Base-by-base conservation (phyloP, 805 yeast genomes). In the Ogataea glucozyma region DNA sequence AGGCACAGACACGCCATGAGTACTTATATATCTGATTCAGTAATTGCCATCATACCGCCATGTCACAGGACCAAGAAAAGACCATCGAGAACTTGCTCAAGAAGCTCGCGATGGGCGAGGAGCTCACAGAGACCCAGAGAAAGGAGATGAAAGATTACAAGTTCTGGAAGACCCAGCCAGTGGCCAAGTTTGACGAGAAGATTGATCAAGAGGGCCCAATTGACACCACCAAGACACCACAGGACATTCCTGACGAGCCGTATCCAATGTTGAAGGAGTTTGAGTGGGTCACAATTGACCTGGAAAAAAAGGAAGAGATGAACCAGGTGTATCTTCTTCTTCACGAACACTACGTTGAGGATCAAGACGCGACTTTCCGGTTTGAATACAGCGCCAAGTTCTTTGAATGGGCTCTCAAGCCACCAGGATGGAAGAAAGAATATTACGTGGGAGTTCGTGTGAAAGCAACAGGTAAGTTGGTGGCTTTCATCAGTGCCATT, bases 81-180 rank as follows among this genome's bases (percentile, higher is more conserved):
- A 57, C 72, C 20, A 72, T 82, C 42, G 82, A 81, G 52, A 87
- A 85, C 46, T 71, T 86, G 40, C 64, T 86, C 49, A 70, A 70
- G 56, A 70, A 69, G 52, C 63, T 79, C 29, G 71, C 80, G 2
- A 62, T 73, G 70, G 80, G 79, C 26, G 76, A 75, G 48, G 72
- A 73, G 49, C 67, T 81, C 36, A 70, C 72, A n/a, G 80, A 72
- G 32, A 70, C 74, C 23, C 83, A 83, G 61, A 70, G 76, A 54
- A 83, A 82, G 49, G 77, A 81, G 17, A 88, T 89, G 86, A 81
- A 85, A 40, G 95, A 90, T 59, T 88, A 90, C 71, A 88, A 86
- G 68, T 93, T 93, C 67, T 93, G 99, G 99, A 87, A 85, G 58
- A 93, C 99, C 2, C 99, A 93, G 67, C 99, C 99, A 0, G 98